Evolutionary conservation across 768 basidiomycete genomes (phyloP).

Genomic region (Lactarius vividus): DNA sequence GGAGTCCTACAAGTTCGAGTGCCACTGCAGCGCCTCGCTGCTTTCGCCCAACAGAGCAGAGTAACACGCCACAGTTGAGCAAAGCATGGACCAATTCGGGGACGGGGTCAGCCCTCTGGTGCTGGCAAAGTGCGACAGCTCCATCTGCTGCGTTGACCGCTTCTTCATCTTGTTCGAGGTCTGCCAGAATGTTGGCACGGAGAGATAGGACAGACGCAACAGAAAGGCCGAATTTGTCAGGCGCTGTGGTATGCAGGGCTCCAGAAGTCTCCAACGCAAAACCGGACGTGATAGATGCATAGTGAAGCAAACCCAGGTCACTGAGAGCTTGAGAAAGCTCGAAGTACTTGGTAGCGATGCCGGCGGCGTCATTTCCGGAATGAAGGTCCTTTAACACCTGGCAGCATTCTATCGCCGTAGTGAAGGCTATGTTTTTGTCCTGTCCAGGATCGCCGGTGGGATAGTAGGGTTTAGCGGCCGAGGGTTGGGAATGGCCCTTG

Average conservation of each 20-base stretch:
- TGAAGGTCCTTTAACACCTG: background rate
- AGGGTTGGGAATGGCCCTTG: conserved; percentile 3
- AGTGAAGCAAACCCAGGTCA: conserved; percentile 11
- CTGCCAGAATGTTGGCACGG: conserved; percentile 5
- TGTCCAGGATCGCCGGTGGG: conserved; percentile 11
- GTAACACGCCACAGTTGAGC: conserved; percentile 8
- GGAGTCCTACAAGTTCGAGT: conserved; percentile 4
- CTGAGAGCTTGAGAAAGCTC: conserved; percentile 19
- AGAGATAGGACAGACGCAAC: conserved; percentile 9
- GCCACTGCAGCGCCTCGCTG: conserved; percentile 7
- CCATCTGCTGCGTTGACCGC: background rate
- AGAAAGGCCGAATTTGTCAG: background rate
- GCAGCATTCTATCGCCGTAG: conserved; percentile 1
- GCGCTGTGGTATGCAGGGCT: too few species aligned
- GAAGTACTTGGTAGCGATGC: background rate
- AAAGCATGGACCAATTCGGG: conserved; percentile 1
- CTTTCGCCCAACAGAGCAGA: conserved; percentile 4
- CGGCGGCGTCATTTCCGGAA: background rate
- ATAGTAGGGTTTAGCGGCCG: conserved; percentile 3
- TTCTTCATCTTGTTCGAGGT: conserved; percentile 11
- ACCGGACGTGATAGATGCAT: conserved; percentile 5
- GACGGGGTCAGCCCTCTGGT: background rate
- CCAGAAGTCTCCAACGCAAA: background rate
- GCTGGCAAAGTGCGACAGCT: conserved; percentile 2
- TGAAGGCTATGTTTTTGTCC: conserved; percentile 1